Base-by-base conservation (phyloP, 805 yeast species). In the Blastobotrys parvus region DNA sequence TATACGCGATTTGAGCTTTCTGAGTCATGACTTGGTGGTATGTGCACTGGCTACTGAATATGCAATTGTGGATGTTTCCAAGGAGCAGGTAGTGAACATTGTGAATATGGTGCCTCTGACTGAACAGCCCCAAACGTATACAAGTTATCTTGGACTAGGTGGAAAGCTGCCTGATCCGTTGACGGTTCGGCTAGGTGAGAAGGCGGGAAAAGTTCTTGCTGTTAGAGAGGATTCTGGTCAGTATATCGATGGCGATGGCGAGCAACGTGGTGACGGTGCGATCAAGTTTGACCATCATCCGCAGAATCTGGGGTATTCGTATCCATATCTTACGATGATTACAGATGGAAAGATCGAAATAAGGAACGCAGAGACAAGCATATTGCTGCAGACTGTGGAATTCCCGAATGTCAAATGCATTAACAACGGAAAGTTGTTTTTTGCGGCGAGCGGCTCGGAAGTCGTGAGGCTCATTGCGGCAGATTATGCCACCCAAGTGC, bases 271-370 rank as follows among this genome's bases (percentile, higher is more conserved):
- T 8, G 29, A 25, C 7, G 11, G 7, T 11, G 35, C 17, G 17
- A 17, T 15, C 6, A 16, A 15, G 13, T 13, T 10, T 13, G 33
- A 53, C 49, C 37, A 51, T 19, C 65, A 21, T 13, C 42, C 70
- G 7, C 48, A 53, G 21, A 44, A 45, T 41, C 49, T 67, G 13
- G 58, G 52, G 23, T 64, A 55, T 46, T 57, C 60, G 58, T 65
- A 67, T 40, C 76, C 76, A 0, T 72, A 68, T 46, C 45, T 71
- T 11, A 39, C 71, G 3, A 48, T 56, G 1, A 50, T 59, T 22
- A 42, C 45, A 5, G 51, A 58, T 7, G 55, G 55, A 29, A 49
- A 57, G 3, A 46, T 74, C 0, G 70, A 68, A 39, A 45, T 74
- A 2, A 51, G 68, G 22, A 69, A 67, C 46, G 53, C 68, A 1